Evolutionary conservation across 2,329 filamentous ascomycete genomes (phyloP).

Genomic region (Talaromyces sp.): DNA sequence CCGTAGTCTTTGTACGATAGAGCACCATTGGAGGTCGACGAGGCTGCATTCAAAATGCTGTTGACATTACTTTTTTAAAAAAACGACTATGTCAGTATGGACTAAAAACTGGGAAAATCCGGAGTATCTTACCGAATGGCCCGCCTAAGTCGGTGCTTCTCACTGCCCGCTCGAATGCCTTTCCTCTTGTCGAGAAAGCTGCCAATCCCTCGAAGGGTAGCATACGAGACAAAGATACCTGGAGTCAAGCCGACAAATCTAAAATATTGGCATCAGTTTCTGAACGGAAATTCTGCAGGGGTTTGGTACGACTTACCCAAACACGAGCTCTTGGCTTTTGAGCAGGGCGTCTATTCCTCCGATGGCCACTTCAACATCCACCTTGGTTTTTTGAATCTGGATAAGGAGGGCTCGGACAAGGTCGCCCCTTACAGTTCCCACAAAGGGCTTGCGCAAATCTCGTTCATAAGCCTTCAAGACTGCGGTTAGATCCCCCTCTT

Average conservation of each 20-base stretch:
- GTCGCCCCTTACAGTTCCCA: conserved; percentile 78
- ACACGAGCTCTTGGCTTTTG: conserved; percentile 94
- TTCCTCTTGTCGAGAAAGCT: conserved; percentile 65
- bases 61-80: conserved; percentile 63
- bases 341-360: conserved; percentile 90
- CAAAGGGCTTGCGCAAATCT: conserved; percentile 75
- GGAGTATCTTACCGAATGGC: conserved; percentile 58
- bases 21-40: conserved; percentile 66
- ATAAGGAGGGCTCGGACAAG: conserved; percentile 86
- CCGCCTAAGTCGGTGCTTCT: conserved; percentile 66
- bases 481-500: conserved; percentile 87
- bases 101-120: neutral
- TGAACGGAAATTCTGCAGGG: neutral
- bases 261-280: conserved; percentile 12
- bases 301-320: conserved; percentile 49
- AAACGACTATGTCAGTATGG: neutral
- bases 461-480: conserved; percentile 88
- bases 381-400: conserved; percentile 97
- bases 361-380: conserved; percentile 93
- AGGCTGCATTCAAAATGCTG: conserved; percentile 65
- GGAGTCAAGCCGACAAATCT: conserved; percentile 92
- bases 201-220: conserved; percentile 66
- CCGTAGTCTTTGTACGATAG: conserved; percentile 91
- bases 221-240: conserved; percentile 79
- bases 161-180: conserved; percentile 60